Evolutionary conservation across 164 flowering plant genomes (phyloP).

Genomic region (Dillenia suffruticosa): DNA sequence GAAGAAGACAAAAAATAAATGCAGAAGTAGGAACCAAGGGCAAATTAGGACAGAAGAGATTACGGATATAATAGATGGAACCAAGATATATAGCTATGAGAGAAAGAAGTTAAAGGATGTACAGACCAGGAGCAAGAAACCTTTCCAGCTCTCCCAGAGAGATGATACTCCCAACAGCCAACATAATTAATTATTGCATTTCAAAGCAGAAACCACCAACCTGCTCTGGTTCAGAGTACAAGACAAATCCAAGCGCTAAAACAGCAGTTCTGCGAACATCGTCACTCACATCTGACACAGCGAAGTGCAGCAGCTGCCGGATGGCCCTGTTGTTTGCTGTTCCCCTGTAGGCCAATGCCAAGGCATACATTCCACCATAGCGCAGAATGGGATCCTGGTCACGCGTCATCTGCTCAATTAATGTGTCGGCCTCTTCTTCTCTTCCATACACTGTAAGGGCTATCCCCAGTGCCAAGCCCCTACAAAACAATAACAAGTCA

Average conservation of each 20-base stretch:
- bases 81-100: too few relatives aligned
- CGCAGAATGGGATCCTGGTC: constrained; percentile 93
- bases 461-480: constrained; percentile 89
- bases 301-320: constrained; percentile 90
- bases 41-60: too few relatives aligned
- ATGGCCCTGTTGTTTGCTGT: constrained; percentile 91
- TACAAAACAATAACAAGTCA: constrained; percentile 14
- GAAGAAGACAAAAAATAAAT: too few relatives aligned
- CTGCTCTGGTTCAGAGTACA: constrained; percentile 94
- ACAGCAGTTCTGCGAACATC: constrained; percentile 97
- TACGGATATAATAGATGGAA: too few relatives aligned
- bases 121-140: too few relatives aligned
- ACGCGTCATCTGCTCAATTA: constrained; percentile 88
- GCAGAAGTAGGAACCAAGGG: too few relatives aligned
- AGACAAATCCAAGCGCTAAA: constrained; percentile 86
- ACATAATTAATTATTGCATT: too few relatives aligned
- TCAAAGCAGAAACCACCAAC: constrained; percentile 26
- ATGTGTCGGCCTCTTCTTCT: constrained; percentile 91
- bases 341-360: constrained; percentile 89
- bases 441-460: constrained; percentile 97
- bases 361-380: constrained; percentile 95
- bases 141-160: not conserved
- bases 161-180: too few relatives aligned
- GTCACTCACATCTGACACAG: constrained; percentile 93
- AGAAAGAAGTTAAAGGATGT: too few relatives aligned